Conservation (phyloP, 1,139 yeast species). For the Debaryomycetaceae sp. region DNA sequence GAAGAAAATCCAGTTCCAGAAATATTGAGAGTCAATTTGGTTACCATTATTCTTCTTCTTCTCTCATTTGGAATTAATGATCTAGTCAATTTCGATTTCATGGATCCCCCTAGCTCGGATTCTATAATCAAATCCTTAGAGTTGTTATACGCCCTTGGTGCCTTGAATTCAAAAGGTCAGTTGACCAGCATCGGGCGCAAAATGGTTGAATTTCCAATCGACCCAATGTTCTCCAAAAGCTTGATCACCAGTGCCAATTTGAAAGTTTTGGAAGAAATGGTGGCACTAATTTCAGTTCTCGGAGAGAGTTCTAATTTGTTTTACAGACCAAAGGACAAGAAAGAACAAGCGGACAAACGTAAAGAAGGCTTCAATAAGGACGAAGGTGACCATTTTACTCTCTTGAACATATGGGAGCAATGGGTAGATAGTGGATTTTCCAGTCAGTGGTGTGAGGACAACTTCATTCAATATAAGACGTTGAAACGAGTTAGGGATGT, state of each 20-base stretch:
- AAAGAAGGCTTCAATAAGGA: conserved; percentile 50
- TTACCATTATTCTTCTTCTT: conserved; percentile 69
- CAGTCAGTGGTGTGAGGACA: conserved; percentile 82
- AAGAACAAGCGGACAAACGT: conserved; percentile 62
- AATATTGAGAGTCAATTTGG: conserved; percentile 74
- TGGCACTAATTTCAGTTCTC: conserved; percentile 75
- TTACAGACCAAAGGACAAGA: conserved; percentile 68
- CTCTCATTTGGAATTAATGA: conserved; percentile 82
- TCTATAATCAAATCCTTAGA: conserved; percentile 76
- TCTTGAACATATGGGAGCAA: conserved; percentile 69
- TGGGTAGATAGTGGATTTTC: conserved; percentile 76
- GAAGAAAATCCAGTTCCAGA: conserved; percentile 85
- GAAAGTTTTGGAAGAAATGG: conserved; percentile 60
- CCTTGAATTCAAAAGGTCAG: conserved; percentile 74
- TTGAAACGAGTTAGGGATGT: conserved; percentile 69
- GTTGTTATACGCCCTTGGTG: conserved; percentile 79
- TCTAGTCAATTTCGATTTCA: conserved; percentile 75
- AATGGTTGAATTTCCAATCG: conserved; percentile 92
- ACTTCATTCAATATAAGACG: conserved; percentile 73
- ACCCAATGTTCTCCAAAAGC: conserved; percentile 82
- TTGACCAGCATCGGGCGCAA: conserved; percentile 75
- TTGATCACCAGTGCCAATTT: conserved; percentile 59
- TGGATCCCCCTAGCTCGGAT: conserved; percentile 80
- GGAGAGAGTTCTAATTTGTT: conserved; percentile 77
- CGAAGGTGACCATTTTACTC: conserved; percentile 71